A percentile compares a stretch with the other conserved stretches of the same genome.
phyloP scores from a whole-genome alignment of 2,329 filamentous ascomycete genomes.

The Colletotrichum sp. region DNA sequence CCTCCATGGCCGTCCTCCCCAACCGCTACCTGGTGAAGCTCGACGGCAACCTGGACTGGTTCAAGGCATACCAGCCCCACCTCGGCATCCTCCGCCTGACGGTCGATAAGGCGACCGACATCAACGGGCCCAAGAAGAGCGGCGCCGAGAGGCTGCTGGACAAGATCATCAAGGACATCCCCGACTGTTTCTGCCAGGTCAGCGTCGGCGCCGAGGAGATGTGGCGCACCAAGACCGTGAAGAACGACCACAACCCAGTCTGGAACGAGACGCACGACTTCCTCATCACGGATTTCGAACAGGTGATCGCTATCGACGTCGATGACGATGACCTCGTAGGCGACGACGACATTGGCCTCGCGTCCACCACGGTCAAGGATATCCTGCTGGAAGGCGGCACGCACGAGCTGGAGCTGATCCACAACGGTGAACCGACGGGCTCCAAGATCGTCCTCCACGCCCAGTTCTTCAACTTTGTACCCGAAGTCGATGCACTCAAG shows the following conservation, averaged over 20 bases:
- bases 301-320: slow-evolving; percentile 43
- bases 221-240: slow-evolving; percentile 44
- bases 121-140: slow-evolving; percentile 33
- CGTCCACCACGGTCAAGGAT: slow-evolving; percentile 41
- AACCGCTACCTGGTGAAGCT: slow-evolving; percentile 55
- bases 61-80: slow-evolving; percentile 49
- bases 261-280: slow-evolving; percentile 56
- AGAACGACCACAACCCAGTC: slow-evolving; percentile 44
- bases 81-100: slow-evolving; percentile 48
- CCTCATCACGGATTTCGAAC: slow-evolving; percentile 48
- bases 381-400: slow-evolving; percentile 44
- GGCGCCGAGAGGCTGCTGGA: slow-evolving; percentile 40
- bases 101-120: slow-evolving; percentile 41
- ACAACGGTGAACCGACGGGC: slow-evolving; percentile 39
- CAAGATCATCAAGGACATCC: slow-evolving; percentile 48
- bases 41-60: slow-evolving; percentile 48
- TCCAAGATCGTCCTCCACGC: slow-evolving; percentile 39
- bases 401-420: slow-evolving; percentile 41
- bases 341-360: slow-evolving; percentile 49
- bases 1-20: slow-evolving; percentile 48
- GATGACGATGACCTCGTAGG: slow-evolving; percentile 45
- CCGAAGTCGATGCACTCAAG: slow-evolving; percentile 35
- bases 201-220: slow-evolving; percentile 44
- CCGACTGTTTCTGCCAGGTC: slow-evolving; percentile 51
- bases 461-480: slow-evolving; percentile 44